Conservation (phyloP, 2,329 filamentous ascomycete species). For the Diaporthe sp. region DNA sequence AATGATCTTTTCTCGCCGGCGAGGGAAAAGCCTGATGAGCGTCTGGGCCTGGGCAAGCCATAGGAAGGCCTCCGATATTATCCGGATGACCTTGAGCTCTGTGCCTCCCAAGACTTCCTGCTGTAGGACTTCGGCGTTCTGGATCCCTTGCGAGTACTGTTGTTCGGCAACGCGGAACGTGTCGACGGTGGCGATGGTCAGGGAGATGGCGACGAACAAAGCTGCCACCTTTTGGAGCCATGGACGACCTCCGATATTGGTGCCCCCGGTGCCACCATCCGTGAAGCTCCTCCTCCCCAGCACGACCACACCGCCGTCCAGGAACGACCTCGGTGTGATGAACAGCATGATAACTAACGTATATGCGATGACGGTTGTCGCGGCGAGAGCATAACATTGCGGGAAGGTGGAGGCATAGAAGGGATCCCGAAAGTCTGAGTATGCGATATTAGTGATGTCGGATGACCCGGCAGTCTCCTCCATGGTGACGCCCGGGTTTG, state of each 20-base stretch:
- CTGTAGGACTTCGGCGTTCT: conserved; percentile 83
- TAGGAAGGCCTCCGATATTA: conserved; percentile 95
- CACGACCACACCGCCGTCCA: conserved; percentile 86
- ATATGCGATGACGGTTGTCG: conserved; percentile 91
- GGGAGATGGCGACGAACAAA: conserved; percentile 81
- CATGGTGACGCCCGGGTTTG: conserved; percentile 53
- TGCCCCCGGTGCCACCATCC: conserved; percentile 80
- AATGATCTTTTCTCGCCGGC: conserved; percentile 96
- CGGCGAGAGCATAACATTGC: conserved; percentile 91
- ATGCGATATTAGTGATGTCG: conserved; percentile 50
- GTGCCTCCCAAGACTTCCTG: conserved; percentile 84
- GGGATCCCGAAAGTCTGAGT: conserved; percentile 81
- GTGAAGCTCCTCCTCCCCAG: conserved; percentile 87
- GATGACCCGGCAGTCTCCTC: conserved; percentile 43
- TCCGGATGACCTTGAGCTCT: conserved; percentile 88
- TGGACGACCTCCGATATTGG: conserved; percentile 90
- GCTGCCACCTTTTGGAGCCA: conserved; percentile 91
- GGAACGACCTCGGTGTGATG: conserved; percentile 93
- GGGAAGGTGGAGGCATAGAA: conserved; percentile 96
- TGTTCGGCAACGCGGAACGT: conserved; percentile 86
- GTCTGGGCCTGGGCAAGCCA: conserved; percentile 99
- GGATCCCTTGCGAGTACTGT: conserved; percentile 84
- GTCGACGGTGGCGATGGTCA: conserved; percentile 93
- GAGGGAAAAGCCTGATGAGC: conserved; percentile 92
- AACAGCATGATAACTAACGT: conserved; percentile 94